Evolutionary conservation across 1,139 yeast genomes (phyloP), one percentile per base, ranked within the genome.

Genomic region (Groenewaldozyma auringiensis): DNA sequence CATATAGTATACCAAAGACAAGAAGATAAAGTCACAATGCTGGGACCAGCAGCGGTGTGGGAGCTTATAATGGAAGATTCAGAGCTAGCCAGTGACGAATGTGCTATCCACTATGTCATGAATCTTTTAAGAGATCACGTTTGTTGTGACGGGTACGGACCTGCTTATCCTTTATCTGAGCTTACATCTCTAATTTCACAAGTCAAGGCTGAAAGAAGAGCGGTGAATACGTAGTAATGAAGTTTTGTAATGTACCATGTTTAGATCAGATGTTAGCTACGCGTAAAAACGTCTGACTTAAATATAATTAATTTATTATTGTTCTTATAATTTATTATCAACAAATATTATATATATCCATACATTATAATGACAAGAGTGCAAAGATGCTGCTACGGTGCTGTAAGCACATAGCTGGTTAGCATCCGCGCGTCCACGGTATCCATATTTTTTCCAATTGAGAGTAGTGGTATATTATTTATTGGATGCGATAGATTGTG

Each of bases 1-100:
- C 54, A 49, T 41, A 47, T 57, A 9, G 57, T 53, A 3, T 69
- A 69, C 45, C 54, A 60, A 37, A 50, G 58, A 29, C 57, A 61
- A 18, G 57, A 61, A 9, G 63, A 61, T 21, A 61, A 63, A 37
- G 74, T 74, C 57, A 53, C 52, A 4, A 70, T 84, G 49, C 67
- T 85, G 50, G 86, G 88, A 0, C 70, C 85, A 0, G 81, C 87
- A 9, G 92, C 92, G 0, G 81, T 84, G 1, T 86, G 95, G 95
- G 92, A 86, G 59, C 83, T 49, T 43, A 56, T 62, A 22, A 53
- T 56, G 49, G 71, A 71, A 43, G 74, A 76, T 49, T 75, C 75
- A 40, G 70, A 67, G 45, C 64, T 68, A 42, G 47, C 49, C 2
- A 43, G 41, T 8, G 70, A 70, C 11, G 63, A 53, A 33, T 48